A percentile compares a stretch with the other conserved stretches of the same genome.
Conservation (phyloP, 2,329 filamentous ascomycete species). For the Colletotrichum sansevieriae region DNA sequence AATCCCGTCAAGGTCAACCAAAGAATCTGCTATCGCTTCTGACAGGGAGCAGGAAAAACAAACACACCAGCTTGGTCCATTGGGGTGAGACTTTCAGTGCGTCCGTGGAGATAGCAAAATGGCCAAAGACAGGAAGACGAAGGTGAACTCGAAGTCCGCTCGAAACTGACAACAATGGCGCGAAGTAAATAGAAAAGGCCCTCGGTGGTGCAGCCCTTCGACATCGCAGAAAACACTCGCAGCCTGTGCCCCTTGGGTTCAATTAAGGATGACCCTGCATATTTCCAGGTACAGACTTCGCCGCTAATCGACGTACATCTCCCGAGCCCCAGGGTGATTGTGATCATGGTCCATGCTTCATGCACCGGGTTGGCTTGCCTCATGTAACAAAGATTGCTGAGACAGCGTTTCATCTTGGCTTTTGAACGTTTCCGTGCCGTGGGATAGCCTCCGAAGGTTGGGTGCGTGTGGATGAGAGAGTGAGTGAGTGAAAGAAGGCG, state of each 20-base stretch:
- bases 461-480: not conserved
- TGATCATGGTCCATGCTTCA: slow-evolving; percentile 35
- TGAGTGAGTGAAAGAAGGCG: not conserved
- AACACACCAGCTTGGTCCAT: not conserved
- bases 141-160: not conserved
- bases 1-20: not conserved
- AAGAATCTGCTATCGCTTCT: not conserved
- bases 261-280: slow-evolving; percentile 28
- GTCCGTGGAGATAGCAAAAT: not conserved
- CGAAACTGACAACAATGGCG: not conserved
- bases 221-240: slow-evolving; percentile 4
- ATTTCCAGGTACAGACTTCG: slow-evolving; percentile 20
- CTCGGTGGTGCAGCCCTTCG: not conserved
- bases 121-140: not conserved
- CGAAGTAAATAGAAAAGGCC: not conserved
- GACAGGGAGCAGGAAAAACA: not conserved
- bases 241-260: not conserved
- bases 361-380: slow-evolving; percentile 28
- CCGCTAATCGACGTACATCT: slow-evolving; percentile 25
- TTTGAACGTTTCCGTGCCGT: slow-evolving; percentile 33
- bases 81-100: not conserved
- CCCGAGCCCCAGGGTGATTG: slow-evolving; percentile 10
- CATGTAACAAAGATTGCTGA: slow-evolving; percentile 37
- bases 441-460: slow-evolving; percentile 17
- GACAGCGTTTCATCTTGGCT: slow-evolving; percentile 39